Percentiles rank a stretch among this genome's conserved stretches.
Evolutionary conservation across 129 eudicot genomes (phyloP).

Genomic region (Centella asiatica): DNA sequence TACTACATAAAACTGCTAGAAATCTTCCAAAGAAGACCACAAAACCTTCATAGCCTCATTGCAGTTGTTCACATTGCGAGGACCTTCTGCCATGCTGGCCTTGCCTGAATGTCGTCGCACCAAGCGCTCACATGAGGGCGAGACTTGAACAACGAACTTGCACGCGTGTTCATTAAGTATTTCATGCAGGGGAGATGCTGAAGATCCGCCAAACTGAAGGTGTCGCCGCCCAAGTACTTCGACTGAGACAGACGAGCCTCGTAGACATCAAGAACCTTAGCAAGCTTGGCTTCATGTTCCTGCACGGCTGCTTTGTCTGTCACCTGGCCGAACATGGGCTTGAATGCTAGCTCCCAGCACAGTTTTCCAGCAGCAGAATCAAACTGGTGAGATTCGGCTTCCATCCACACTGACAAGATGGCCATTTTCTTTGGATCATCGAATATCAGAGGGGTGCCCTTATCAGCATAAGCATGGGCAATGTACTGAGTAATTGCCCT

Average conservation of each 20-base stretch:
- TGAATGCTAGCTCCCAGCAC: slow-evolving; percentile 20
- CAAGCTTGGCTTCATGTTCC: slow-evolving; percentile 34
- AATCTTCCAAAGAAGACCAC: neutral
- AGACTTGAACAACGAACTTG: slow-evolving; percentile 29
- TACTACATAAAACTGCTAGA: neutral
- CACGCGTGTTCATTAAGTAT: slow-evolving; percentile 29
- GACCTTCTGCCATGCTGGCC: slow-evolving; percentile 57
- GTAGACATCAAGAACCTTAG: slow-evolving; percentile 51
- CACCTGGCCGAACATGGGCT: slow-evolving; percentile 30
- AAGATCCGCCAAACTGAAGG: slow-evolving; percentile 55
- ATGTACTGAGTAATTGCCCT: slow-evolving; percentile 45
- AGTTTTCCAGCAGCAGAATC: slow-evolving; percentile 20
- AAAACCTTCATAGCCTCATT: neutral
- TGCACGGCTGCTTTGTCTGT: slow-evolving; percentile 32
- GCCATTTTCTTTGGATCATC: slow-evolving; percentile 33
- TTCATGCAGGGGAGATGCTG: slow-evolving; percentile 40
- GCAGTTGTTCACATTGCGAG: slow-evolving; percentile 10
- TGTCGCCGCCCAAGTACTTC: slow-evolving; percentile 61
- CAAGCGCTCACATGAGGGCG: slow-evolving; percentile 42
- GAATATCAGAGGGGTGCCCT: slow-evolving; percentile 30
- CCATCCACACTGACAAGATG: slow-evolving; percentile 29
- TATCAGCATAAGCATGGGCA: slow-evolving; percentile 20
- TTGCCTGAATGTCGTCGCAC: slow-evolving; percentile 36
- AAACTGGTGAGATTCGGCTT: slow-evolving; percentile 41
- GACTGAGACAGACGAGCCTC: slow-evolving; percentile 41